These are phyloP conservation scores for Blastobotrys capitulatus DNA, from an alignment of 1,139 yeast genomes.

Conservation along the genomic window DNA sequence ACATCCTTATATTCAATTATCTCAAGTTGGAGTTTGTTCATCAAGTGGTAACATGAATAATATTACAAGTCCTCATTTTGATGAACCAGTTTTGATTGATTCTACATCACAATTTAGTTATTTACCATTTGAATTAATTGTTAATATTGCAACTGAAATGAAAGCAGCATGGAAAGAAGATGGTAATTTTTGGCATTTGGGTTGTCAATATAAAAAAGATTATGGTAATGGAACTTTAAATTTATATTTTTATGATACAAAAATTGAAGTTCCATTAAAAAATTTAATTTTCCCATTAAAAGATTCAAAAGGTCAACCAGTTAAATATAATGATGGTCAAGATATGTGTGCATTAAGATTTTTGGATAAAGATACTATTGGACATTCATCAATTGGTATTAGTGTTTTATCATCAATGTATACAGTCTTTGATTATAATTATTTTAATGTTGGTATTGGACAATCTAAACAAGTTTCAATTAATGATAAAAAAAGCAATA, in stretches of 20 bases:
- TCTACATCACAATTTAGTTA: constrained; percentile 34
- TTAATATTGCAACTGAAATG: constrained; percentile 22
- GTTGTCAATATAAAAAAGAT: constrained; percentile 48
- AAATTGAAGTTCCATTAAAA: constrained; percentile 48
- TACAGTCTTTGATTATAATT: constrained; percentile 64
- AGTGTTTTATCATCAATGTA: constrained; percentile 54
- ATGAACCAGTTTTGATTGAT: constrained; percentile 29
- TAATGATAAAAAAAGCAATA: no score
- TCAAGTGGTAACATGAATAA: constrained; percentile 10
- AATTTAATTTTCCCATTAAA: constrained; percentile 44
- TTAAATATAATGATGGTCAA: constrained; percentile 40
- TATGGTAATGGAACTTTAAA: constrained; percentile 45
- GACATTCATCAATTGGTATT: constrained; percentile 57
- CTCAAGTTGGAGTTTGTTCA: neutral
- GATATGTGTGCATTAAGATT: constrained; percentile 58
- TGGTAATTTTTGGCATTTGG: constrained; percentile 48
- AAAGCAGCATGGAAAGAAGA: constrained; percentile 21
- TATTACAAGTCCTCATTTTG: constrained; percentile 11
- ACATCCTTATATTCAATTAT: constrained; percentile 7
- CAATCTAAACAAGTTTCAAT: constrained; percentile 33
- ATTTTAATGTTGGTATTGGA: constrained; percentile 53
- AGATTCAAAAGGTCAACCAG: constrained; percentile 9
- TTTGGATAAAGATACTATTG: constrained; percentile 45
- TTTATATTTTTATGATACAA: constrained; percentile 50
- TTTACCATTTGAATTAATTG: constrained; percentile 25